A percentile compares a stretch with the other conserved stretches of the same genome.
These are phyloP conservation scores for Blumeria graminis DNA, from an alignment of 2,329 filamentous ascomycete genomes.

Conservation along the genomic window DNA sequence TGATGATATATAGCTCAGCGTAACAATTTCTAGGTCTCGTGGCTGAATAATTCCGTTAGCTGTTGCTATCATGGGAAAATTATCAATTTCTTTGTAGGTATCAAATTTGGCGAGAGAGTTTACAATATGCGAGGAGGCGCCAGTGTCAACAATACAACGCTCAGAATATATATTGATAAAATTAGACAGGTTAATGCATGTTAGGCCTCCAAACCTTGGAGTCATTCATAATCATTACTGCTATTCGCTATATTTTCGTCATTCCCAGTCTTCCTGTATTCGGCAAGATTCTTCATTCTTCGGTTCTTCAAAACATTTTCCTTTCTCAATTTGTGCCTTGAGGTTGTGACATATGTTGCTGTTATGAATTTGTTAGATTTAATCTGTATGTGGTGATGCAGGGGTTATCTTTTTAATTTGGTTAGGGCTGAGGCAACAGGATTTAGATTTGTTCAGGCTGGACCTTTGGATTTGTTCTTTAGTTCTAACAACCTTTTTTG, in stretches of 20 bases:
- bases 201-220: background rate
- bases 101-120: background rate
- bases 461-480: too few relatives aligned
- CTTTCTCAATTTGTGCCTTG: background rate
- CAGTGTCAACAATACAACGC: background rate
- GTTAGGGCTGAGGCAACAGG: too few relatives aligned
- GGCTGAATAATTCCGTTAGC: background rate
- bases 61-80: background rate
- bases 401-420: too few relatives aligned
- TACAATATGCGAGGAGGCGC: background rate
- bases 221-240: background rate
- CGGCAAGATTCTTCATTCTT: background rate
- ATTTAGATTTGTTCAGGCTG: too few relatives aligned
- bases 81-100: background rate
- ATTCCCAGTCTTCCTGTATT: background rate
- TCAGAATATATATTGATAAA: background rate
- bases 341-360: background rate
- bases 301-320: background rate
- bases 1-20: background rate
- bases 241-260: background rate
- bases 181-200: background rate
- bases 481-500: too few relatives aligned
- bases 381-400: too few relatives aligned
- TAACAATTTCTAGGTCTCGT: background rate
- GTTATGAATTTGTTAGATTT: too few relatives aligned